Percentiles rank a stretch among this genome's conserved stretches.
These are phyloP conservation scores for Ogataea pilisensis DNA, from an alignment of 805 yeast genomes.

Conservation along the genomic window DNA sequence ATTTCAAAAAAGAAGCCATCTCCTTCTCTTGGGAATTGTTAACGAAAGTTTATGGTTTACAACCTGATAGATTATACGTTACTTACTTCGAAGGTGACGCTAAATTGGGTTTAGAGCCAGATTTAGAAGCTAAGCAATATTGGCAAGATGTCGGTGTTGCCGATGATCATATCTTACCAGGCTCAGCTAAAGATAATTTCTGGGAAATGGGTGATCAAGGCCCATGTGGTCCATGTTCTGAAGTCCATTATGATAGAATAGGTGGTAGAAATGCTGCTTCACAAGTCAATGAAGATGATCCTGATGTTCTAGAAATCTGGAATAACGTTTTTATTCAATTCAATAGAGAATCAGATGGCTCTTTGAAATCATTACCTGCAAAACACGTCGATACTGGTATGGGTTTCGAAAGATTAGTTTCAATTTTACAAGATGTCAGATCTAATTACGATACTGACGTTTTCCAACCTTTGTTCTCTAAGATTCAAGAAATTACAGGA, in stretches of 20 bases:
- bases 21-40: slow-evolving; percentile 86
- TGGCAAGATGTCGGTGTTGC: slow-evolving; percentile 89
- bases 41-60: slow-evolving; percentile 79
- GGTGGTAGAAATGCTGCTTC: slow-evolving; percentile 95
- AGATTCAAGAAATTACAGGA: slow-evolving; percentile 89
- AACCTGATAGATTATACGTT: slow-evolving; percentile 79
- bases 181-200: slow-evolving; percentile 85
- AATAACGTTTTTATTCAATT: slow-evolving; percentile 95
- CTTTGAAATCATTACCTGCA: slow-evolving; percentile 80
- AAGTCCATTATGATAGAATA: slow-evolving; percentile 94
- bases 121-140: slow-evolving; percentile 82
- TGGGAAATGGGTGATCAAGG: slow-evolving; percentile 99
- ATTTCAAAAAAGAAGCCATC: slow-evolving; percentile 93
- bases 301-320: slow-evolving; percentile 97
- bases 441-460: slow-evolving; percentile 98
- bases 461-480: slow-evolving; percentile 80
- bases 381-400: slow-evolving; percentile 97
- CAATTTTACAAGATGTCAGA: slow-evolving; percentile 82
- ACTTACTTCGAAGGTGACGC: slow-evolving; percentile 96
- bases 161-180: slow-evolving; percentile 91
- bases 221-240: slow-evolving; percentile 99
- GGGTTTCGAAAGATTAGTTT: slow-evolving; percentile 97
- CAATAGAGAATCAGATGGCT: slow-evolving; percentile 87
- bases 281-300: slow-evolving; percentile 95
- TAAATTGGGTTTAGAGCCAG: slow-evolving; percentile 80